These are phyloP conservation scores for Trichoderma virens DNA, from an alignment of 495 filamentous ascomycete genomes.

Conservation along the genomic window DNA sequence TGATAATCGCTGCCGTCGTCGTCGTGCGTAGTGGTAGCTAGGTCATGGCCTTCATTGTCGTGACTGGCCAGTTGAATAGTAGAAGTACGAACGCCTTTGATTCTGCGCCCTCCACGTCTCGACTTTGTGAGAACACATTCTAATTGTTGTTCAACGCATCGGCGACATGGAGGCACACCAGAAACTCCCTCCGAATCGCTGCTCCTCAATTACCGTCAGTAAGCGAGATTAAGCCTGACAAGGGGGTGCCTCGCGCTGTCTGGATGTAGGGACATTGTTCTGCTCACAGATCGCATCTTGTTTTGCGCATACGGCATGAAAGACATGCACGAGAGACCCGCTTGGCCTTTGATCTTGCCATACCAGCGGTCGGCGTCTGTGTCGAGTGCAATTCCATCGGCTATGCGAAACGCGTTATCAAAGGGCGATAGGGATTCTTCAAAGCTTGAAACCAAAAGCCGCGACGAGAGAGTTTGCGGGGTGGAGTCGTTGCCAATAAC, in stretches of 20 bases:
- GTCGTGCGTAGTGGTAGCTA: not conserved
- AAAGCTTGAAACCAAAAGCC: not conserved
- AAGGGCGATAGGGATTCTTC: not conserved
- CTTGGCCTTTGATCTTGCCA: slow-evolving; percentile 29
- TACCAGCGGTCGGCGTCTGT: not conserved
- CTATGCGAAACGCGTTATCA: not conserved
- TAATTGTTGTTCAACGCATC: slow-evolving; percentile 49
- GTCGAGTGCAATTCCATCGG: not conserved
- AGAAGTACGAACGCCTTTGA: slow-evolving; percentile 19
- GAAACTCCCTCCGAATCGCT: slow-evolving; percentile 41
- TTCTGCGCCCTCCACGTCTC: slow-evolving; percentile 54
- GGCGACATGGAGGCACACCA: slow-evolving; percentile 48
- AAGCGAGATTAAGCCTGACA: slow-evolving; percentile 20
- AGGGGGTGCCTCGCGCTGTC: too few species aligned
- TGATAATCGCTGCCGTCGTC: not conserved
- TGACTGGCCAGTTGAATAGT: not conserved
- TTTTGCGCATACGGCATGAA: slow-evolving; percentile 55
- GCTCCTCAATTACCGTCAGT: slow-evolving; percentile 4
- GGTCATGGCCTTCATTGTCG: not conserved
- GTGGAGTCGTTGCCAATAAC: not conserved
- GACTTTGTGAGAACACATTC: slow-evolving; percentile 56
- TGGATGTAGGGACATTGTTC: too few species aligned
- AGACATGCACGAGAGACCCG: slow-evolving; percentile 56
- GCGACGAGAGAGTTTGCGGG: not conserved
- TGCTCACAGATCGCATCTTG: slow-evolving; percentile 55